Conservation (phyloP, 192 early-diverging fungal species). For the Pilaira anomala region DNA sequence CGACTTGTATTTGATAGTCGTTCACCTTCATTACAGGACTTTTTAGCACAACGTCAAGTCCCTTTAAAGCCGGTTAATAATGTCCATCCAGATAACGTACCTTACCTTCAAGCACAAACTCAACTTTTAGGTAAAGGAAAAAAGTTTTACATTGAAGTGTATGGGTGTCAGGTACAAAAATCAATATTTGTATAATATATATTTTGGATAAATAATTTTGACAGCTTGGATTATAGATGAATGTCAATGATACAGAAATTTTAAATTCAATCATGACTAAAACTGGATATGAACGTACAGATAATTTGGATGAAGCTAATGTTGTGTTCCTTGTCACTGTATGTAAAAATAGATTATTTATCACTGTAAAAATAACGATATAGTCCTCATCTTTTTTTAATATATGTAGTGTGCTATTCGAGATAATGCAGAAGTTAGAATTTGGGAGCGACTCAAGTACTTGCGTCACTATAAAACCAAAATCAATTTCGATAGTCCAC, state of each 20-base stretch:
- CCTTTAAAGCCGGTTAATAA: conserved; percentile 5
- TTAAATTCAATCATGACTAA: conserved; percentile 68
- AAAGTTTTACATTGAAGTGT: conserved; percentile 74
- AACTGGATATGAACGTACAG: conserved; percentile 63
- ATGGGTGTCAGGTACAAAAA: conserved; percentile 60
- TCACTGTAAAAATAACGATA: not conserved
- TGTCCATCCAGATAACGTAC: conserved; percentile 32
- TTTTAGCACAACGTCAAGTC: conserved; percentile 27
- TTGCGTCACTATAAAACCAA: conserved; percentile 58
- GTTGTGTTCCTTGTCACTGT: conserved; percentile 71
- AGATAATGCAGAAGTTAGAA: conserved; percentile 71
- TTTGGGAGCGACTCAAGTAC: conserved; percentile 63
- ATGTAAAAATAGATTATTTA: conserved; percentile 1
- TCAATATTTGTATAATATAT: not conserved
- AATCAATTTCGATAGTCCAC: conserved; percentile 49
- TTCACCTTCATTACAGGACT: conserved; percentile 46
- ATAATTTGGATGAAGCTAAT: conserved; percentile 52
- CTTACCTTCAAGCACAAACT: conserved; percentile 40
- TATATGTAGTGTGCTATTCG: conserved; percentile 66
- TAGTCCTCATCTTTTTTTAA: not conserved
- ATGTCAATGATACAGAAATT: conserved; percentile 78
- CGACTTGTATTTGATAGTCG: conserved; percentile 47
- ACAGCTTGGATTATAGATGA: conserved; percentile 48
- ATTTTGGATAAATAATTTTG: not conserved
- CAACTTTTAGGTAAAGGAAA: conserved; percentile 52